Percentiles rank a stretch among this genome's conserved stretches.
Evolutionary conservation across 108 stramenopile species (phyloP).

Genomic region (Bacterosira constricta): DNA sequence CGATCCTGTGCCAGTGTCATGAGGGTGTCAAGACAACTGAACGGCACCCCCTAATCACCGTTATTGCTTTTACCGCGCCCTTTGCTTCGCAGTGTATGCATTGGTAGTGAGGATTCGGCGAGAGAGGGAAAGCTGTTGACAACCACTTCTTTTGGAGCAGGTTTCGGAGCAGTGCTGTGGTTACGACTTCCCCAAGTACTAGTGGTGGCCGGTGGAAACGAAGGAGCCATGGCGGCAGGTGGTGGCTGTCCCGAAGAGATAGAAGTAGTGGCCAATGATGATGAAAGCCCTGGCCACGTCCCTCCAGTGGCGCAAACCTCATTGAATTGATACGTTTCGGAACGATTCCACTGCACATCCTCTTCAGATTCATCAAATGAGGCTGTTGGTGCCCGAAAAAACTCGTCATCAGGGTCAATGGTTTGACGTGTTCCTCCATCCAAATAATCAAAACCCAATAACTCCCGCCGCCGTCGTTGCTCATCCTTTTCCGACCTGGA

Average conservation of each 20-base stretch:
- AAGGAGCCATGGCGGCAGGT: not conserved
- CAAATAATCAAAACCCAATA: slow-evolving; percentile 33
- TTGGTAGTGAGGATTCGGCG: not conserved
- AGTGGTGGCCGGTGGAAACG: not conserved
- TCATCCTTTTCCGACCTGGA: slow-evolving; percentile 46
- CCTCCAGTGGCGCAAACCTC: slow-evolving; percentile 31
- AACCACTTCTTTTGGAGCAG: too few relatives aligned
- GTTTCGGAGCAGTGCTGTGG: not conserved
- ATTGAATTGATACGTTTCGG: slow-evolving; percentile 16
- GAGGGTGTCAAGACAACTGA: too few relatives aligned
- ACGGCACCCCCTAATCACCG: not conserved
- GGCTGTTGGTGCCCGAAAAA: slow-evolving; percentile 48
- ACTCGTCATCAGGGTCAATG: slow-evolving; percentile 71
- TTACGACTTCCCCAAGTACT: not conserved
- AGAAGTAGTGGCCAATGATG: not conserved
- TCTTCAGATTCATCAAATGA: slow-evolving; percentile 8
- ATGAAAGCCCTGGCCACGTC: slow-evolving; percentile 29
- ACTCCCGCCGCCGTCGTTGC: slow-evolving; percentile 43
- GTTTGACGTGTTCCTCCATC: slow-evolving; percentile 38
- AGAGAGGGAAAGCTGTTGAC: slow-evolving; percentile 1
- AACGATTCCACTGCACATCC: not conserved
- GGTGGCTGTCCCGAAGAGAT: not conserved
- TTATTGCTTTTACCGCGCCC: not conserved
- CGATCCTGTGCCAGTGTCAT: too few relatives aligned
- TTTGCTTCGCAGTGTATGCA: not conserved